These are phyloP conservation scores for Rhododendron griersonianum DNA, from an alignment of 148 eudicot genomes.

Conservation along the genomic window DNA sequence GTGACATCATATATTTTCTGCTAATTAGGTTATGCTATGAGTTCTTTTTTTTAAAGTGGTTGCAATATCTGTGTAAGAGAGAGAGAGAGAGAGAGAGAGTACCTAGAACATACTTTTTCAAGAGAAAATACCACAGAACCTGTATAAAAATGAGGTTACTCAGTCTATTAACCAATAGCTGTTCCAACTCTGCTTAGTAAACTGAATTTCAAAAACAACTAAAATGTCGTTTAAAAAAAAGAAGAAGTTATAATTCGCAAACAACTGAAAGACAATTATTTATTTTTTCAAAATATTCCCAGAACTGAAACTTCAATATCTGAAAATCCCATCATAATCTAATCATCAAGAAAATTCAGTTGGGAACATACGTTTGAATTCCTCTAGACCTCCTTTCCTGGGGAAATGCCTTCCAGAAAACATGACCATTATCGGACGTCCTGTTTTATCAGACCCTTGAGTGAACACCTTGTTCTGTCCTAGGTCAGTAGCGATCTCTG, in stretches of 20 bases:
- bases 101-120: slow-evolving; percentile 73
- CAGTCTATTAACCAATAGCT: neutral
- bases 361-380: slow-evolving; percentile 60
- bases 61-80: neutral
- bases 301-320: neutral
- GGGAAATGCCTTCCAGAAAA: slow-evolving; percentile 53
- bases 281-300: neutral
- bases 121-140: slow-evolving; percentile 42
- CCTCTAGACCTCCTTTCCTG: slow-evolving; percentile 63
- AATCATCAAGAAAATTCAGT: neutral
- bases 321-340: neutral
- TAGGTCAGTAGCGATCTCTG: slow-evolving; percentile 46
- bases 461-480: slow-evolving; percentile 65
- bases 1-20: neutral
- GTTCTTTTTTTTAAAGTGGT: neutral
- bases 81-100: neutral
- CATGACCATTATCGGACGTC: slow-evolving; percentile 49
- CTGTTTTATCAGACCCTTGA: slow-evolving; percentile 61
- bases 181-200: neutral
- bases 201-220: neutral
- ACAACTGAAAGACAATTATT: neutral
- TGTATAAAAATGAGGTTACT: neutral
- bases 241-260: neutral
- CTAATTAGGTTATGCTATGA: neutral
- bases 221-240: neutral